A percentile compares a stretch with the other conserved stretches of the same genome.
Evolutionary conservation across 768 basidiomycete species (phyloP).

Genomic region (Coprinellus aureogranulatus): DNA sequence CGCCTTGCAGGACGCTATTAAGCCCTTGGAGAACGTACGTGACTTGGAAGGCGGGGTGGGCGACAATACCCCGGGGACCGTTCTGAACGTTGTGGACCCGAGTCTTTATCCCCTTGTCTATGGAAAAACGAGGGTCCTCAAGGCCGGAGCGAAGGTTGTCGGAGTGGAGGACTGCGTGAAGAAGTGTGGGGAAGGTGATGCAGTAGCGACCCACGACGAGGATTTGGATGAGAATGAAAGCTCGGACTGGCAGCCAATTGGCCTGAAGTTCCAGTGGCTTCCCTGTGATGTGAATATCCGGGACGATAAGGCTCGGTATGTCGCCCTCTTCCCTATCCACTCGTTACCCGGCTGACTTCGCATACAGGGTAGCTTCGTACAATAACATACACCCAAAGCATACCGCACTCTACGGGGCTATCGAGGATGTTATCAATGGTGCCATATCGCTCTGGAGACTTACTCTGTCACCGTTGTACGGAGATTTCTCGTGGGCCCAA

Average conservation of each 20-base stretch:
- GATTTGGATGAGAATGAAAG: background rate
- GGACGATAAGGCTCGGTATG: conserved; percentile 15
- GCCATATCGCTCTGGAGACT: conserved; percentile 30
- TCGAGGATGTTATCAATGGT: conserved; percentile 23
- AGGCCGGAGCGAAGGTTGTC: background rate
- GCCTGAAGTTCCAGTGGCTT: conserved; percentile 14
- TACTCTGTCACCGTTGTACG: conserved; percentile 19
- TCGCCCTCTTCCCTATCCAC: background rate
- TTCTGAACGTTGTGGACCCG: conserved; percentile 45
- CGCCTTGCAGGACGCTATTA: conserved; percentile 19
- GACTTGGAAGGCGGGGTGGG: conserved; percentile 39
- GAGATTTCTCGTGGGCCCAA: background rate
- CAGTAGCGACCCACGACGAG: background rate
- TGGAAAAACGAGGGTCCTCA: conserved; percentile 22
- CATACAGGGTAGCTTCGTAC: conserved; percentile 31
- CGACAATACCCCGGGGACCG: conserved; percentile 39
- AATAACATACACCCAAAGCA: conserved; percentile 36
- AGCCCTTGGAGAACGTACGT: conserved; percentile 32
- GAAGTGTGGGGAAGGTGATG: conserved; percentile 17
- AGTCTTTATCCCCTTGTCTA: conserved; percentile 38
- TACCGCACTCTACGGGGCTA: conserved; percentile 19
- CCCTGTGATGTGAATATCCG: conserved; percentile 14
- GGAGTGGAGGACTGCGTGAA: conserved; percentile 13
- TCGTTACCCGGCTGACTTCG: background rate
- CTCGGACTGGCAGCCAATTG: background rate